Conservation (phyloP, 2,329 filamentous ascomycete genomes). For the Aureobasidium sp. region DNA sequence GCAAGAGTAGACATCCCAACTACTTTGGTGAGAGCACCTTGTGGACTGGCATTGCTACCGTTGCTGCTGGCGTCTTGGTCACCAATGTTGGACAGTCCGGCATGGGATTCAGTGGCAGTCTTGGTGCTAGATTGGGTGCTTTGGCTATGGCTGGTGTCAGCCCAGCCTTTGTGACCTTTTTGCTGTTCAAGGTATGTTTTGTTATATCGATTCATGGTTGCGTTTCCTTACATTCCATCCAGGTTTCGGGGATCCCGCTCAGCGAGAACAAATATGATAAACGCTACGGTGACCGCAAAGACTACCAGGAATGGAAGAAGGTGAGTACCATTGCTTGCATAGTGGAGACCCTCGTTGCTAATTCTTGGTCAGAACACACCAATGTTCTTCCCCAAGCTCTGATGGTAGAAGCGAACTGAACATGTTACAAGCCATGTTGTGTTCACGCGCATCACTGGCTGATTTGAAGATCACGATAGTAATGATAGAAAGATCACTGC, state of each 20-base stretch:
- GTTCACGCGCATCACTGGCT: too few relatives aligned
- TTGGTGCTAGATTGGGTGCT: constrained; percentile 39
- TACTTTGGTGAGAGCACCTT: constrained; percentile 67
- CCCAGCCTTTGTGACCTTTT: constrained; percentile 57
- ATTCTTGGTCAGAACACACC: constrained; percentile 48
- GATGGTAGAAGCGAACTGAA: background rate
- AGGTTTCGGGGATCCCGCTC: constrained; percentile 52
- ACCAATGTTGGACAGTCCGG: constrained; percentile 49
- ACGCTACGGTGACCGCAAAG: constrained; percentile 54
- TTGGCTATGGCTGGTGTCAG: constrained; percentile 50
- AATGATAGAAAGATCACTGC: background rate
- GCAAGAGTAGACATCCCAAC: constrained; percentile 56
- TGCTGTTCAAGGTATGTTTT: constrained; percentile 53
- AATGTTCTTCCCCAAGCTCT: constrained; percentile 57
- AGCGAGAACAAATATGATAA: constrained; percentile 64
- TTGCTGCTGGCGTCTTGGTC: constrained; percentile 51
- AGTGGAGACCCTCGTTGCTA: background rate
- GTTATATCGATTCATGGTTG: background rate
- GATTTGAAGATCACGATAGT: background rate
- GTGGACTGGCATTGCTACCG: constrained; percentile 60
- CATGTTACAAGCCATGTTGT: background rate
- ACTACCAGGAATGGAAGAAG: constrained; percentile 60
- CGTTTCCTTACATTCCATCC: constrained; percentile 1
- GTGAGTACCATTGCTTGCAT: background rate
- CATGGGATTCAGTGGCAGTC: constrained; percentile 47